Evolutionary conservation across 306 rosid genomes (phyloP), one percentile per base, ranked within the genome.

Genomic region (Bauhinia variegata): DNA sequence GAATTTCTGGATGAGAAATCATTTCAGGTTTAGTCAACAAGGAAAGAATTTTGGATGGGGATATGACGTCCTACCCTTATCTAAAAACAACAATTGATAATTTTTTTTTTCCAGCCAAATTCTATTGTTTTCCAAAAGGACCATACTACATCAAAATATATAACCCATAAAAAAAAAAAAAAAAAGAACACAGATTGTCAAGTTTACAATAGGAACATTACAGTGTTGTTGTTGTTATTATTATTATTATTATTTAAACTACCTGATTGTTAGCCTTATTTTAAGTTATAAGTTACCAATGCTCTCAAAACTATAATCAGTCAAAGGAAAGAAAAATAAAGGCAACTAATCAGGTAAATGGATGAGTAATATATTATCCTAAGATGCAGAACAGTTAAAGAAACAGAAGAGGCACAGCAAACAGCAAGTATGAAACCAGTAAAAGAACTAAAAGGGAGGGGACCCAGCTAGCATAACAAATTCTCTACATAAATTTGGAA

Each of bases 41-140:
- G 18, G 41, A 56, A 43, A 4, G 16, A 43, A 63, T 49, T 43
- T 18, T 60, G 67, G 32, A 78, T 28, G 17, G 44, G 70, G 30
- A 74, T 54, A 32, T 18, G 33, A 36, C 49, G 50, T 30, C 58
- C 15, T 42, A 41, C 12, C 57, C 32, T 12, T 33, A 57, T 42
- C 56, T 43, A 17, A 36, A 56, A 73, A 56, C 47, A 50, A 55
- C 34, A 49, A 71, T 11, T 36, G 32, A 23, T 28, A 18, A 8
- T 54, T 3, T 13, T 23, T 23, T 23, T 23, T 23, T 23, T 3
- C 3, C 2, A 39, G 41, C n/a, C 52, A 67, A 73, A 68, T 33
- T 47, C 23, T 54, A 33, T 46, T 67, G 68, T 54, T 63, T 19
- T 11, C 9, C 38, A 68, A 31, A 5, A 56, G 73, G 63, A 63